Conservation (phyloP, 371 early-diverging fungal genomes). For the Mucor velutinosus region DNA sequence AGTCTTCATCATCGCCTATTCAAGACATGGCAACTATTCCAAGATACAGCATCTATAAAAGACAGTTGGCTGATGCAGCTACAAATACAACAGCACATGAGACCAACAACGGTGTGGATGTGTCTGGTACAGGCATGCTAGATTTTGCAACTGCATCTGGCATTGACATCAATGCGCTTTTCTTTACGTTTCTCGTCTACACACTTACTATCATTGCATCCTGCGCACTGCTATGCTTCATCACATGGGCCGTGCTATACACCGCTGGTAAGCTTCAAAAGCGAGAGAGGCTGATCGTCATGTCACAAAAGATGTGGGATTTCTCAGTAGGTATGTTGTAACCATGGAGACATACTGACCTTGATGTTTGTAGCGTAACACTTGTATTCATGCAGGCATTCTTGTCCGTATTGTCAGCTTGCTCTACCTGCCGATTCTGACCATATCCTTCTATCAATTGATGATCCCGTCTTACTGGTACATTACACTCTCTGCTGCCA, state of each 20-base stretch:
- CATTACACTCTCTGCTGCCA: conserved; percentile 30
- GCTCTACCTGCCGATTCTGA: conserved; percentile 42
- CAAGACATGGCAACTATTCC: conserved; percentile 1
- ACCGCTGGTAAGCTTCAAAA: neutral
- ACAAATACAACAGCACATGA: neutral
- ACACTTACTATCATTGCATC: conserved; percentile 34
- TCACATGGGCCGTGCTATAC: conserved; percentile 12
- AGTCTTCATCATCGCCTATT: neutral
- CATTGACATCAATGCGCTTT: conserved; percentile 41
- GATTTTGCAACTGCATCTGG: conserved; percentile 48
- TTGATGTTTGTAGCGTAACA: neutral
- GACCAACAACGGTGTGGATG: conserved; percentile 8
- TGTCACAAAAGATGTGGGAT: conserved; percentile 18
- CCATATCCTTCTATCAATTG: conserved; percentile 39
- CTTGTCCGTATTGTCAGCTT: conserved; percentile 33
- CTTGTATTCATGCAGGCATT: conserved; percentile 25
- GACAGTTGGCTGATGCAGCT: conserved; percentile 7
- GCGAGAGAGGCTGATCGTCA: neutral
- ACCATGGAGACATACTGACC: neutral
- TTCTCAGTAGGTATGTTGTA: conserved; percentile 29
- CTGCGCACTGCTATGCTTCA: conserved; percentile 23
- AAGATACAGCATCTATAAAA: conserved; percentile 18
- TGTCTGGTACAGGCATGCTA: conserved; percentile 42
- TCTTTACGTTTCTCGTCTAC: conserved; percentile 37
- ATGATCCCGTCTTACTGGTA: conserved; percentile 44